phyloP scores from a whole-genome alignment of 2,329 filamentous ascomycete species.

The Emergomyces orientalis region DNA sequence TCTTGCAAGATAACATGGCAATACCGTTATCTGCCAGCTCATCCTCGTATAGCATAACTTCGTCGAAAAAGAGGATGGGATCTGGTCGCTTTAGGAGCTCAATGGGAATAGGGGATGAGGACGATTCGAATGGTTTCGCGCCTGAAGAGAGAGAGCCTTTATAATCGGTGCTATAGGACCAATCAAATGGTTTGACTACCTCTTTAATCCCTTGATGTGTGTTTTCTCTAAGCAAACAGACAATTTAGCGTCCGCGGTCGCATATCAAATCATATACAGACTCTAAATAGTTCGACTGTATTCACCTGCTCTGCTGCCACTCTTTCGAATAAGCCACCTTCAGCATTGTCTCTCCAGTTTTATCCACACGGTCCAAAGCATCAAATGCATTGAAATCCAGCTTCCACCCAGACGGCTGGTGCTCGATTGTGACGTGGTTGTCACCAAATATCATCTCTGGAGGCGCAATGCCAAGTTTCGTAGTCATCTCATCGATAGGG shows the following conservation, averaged over 20 bases:
- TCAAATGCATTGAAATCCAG: conserved; percentile 77
- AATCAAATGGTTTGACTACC: conserved; percentile 92
- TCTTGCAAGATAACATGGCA: conserved; percentile 77
- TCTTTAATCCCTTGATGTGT: conserved; percentile 81
- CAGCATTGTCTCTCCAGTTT: conserved; percentile 82
- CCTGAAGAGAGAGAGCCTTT: conserved; percentile 50
- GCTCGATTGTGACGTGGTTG: conserved; percentile 69
- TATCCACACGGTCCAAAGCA: conserved; percentile 84
- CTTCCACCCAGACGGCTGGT: conserved; percentile 65
- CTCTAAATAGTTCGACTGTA: conserved; percentile 25
- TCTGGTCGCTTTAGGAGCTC: conserved; percentile 80
- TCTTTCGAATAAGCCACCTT: conserved; percentile 86
- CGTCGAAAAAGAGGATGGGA: conserved; percentile 93
- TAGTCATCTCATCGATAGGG: conserved; percentile 77
- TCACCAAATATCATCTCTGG: conserved; percentile 99
- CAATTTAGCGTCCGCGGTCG: neutral
- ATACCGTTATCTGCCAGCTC: conserved; percentile 97
- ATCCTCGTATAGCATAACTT: conserved; percentile 92
- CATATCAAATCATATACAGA: neutral
- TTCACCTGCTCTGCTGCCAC: conserved; percentile 63
- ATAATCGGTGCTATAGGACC: conserved; percentile 92
- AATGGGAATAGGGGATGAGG: conserved; percentile 60
- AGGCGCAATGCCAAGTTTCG: conserved; percentile 69
- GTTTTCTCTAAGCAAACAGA: conserved; percentile 50
- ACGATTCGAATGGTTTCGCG: conserved; percentile 34